Evolutionary conservation across 768 basidiomycete genomes (phyloP), one percentile per base, ranked within the genome.

Genomic region (Russula abietina): DNA sequence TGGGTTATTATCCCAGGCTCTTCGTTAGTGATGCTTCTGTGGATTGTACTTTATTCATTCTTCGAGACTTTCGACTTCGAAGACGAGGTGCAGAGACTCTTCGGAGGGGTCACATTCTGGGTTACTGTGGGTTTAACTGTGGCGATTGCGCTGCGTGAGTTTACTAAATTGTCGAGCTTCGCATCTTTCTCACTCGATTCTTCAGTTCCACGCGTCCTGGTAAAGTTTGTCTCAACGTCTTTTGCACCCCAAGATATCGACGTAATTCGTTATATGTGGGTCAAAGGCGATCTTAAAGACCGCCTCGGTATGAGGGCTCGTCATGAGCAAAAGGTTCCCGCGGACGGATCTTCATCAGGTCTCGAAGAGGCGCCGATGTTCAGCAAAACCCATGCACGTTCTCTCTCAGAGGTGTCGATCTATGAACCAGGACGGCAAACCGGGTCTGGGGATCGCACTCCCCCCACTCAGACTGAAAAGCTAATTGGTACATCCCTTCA

Each of bases 231-330:
- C 64, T 77, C 81, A 11, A 78, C 85, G 1, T 81, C 86, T 0
- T 97, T 94, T 69, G 75, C 73, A 53, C 94, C 95, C 2, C 77
- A 86, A 19, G 96, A 98, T 79, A 88, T 85, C 71, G 91, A 97
- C 69, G 86, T 98, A 60, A 79, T 98, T 9, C 86, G 96, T 32
- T 96, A 98, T 77, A 88, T 86, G 83, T 93, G 90, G 91, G 89
- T 93, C 4, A 70, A 73, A 61, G 91, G 91, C 4, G 85, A 92
- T 70, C 79, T 93, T 60, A 93, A 93, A 71, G 90, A 92, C 65
- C 83, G 79, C 45, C 77, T 93, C 4, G 91, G 91, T 3, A 81
- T 93, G 59, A 73, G 77, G 39, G 88, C 86, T 58, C 61, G 69
- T 68, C 81, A 85, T 43, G 84, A 83, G 55, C 73, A 67, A 65